Evolutionary conservation across 164 flowering plant genomes (phyloP), one percentile per base, ranked within the genome.

Genomic region (Vitis riparia): DNA sequence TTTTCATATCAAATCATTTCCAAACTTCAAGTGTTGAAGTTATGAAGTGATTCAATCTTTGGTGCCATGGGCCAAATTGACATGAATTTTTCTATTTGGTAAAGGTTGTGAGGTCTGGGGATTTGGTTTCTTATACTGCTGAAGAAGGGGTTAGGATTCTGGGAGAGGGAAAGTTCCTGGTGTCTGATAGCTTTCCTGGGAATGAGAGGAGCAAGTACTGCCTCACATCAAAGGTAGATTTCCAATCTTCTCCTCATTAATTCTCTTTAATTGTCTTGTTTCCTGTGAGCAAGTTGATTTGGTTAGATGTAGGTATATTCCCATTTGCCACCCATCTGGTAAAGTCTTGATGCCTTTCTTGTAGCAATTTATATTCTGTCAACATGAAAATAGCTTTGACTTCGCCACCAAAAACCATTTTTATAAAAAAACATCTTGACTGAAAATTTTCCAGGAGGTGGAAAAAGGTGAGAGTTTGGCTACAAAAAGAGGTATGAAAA

Each of bases 41-140:
- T n/a, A 44, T 62, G 65, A 11, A 57, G 17, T 62, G 9, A 62
- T 29, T 30, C 32, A 7, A 62, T 62, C 27, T 48, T 65, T 50
- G 6, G 44, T 37, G 44, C 7, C 44, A 37, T 23, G 2, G 27
- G 1, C 27, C 27, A 1, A 23, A 23, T 23, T 23, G 27, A 23
- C 30, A 19, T 30, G 30, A 52, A 51, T 9, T 15, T 27, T 11
- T 68, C 14, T 9, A 2, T 66, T 62, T 59, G 23, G 44, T 81
- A 75, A 71, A 94, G 99, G 99, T 96, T 60, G 98, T 96, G 69
- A 84, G 99, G 67, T 96, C 99, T 17, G 99, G 99, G 16, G 99
- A 96, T 81, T 77, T 96, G 70, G 77, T 96, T 27, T 93, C 98
- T 32, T 93, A 96, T 68, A 72, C 81, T 75, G 99, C 97, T 10